Conservation (phyloP, 2,329 filamentous ascomycete species). For the Exserohilum turcica region DNA sequence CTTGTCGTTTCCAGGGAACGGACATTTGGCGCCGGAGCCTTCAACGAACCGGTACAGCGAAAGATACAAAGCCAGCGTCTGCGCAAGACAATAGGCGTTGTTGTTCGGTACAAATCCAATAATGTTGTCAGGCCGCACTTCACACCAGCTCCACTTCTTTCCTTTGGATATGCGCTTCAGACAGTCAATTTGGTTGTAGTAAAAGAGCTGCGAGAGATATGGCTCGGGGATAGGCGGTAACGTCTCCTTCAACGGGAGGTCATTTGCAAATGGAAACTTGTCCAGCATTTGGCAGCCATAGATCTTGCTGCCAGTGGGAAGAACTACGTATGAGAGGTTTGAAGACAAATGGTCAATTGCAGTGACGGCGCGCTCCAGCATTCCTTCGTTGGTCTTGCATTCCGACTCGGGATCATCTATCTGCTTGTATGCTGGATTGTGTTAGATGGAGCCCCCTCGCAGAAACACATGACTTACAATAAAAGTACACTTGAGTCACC, state of each 20-base stretch:
- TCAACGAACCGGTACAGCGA: conserved; percentile 46
- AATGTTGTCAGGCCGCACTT: conserved; percentile 51
- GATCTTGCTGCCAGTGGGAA: conserved; percentile 48
- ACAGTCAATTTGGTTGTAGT: conserved; percentile 51
- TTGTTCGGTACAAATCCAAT: conserved; percentile 51
- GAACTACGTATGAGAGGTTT: conserved; percentile 36
- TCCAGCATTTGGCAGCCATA: conserved; percentile 48
- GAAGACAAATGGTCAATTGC: conserved; percentile 37
- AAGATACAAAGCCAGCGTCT: conserved; percentile 48
- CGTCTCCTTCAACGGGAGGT: conserved; percentile 37
- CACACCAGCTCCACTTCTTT: conserved; percentile 50
- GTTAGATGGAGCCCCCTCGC: neutral
- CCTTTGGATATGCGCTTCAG: conserved; percentile 44
- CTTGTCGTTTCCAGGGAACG: conserved; percentile 48
- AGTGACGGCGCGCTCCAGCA: conserved; percentile 48
- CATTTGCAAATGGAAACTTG: conserved; percentile 43
- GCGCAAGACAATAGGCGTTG: conserved; percentile 49
- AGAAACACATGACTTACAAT: conserved; percentile 26
- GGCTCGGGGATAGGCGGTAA: conserved; percentile 44
- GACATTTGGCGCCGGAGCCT: conserved; percentile 47
- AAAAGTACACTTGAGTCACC: conserved; percentile 51
- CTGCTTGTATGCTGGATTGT: conserved; percentile 37
- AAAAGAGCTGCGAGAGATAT: conserved; percentile 47
- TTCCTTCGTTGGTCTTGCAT: conserved; percentile 44
- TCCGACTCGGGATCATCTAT: conserved; percentile 33